Evolutionary conservation across 768 basidiomycete species (phyloP).

Genomic region (Exidia glandulosa): DNA sequence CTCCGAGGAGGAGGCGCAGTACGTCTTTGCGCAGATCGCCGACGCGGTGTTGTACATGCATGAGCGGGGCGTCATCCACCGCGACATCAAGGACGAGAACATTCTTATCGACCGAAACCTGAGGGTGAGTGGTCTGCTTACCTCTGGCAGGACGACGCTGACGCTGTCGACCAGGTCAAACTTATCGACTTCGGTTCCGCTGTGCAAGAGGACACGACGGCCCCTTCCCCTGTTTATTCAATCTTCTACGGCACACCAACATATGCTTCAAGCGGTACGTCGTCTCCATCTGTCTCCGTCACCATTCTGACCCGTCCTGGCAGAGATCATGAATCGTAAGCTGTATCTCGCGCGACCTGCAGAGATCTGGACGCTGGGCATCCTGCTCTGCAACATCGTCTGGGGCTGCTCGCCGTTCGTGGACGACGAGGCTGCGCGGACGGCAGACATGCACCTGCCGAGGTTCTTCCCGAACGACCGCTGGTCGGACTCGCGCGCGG

Average conservation of each 20-base stretch:
- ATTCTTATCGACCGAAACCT: slow-evolving; percentile 65
- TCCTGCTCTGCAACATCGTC: slow-evolving; percentile 87
- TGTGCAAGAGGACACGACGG: slow-evolving; percentile 52
- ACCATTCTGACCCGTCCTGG: too few relatives aligned
- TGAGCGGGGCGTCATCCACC: slow-evolving; percentile 75
- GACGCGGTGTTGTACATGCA: slow-evolving; percentile 77
- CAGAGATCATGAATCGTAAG: slow-evolving; percentile 83
- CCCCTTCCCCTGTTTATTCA: slow-evolving; percentile 55
- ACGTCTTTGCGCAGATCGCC: slow-evolving; percentile 80
- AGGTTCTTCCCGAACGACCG: slow-evolving; percentile 1
- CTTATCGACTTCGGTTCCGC: slow-evolving; percentile 95
- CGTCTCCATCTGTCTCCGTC: background rate
- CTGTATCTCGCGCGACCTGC: slow-evolving; percentile 88
- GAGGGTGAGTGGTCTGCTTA: slow-evolving; percentile 23
- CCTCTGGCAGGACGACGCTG: background rate
- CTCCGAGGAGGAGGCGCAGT: slow-evolving; percentile 64
- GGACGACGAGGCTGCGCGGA: slow-evolving; percentile 67
- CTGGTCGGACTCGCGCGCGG: slow-evolving; percentile 12
- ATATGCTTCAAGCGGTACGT: slow-evolving; percentile 53
- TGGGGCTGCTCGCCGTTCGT: slow-evolving; percentile 92
- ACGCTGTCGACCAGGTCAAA: slow-evolving; percentile 51
- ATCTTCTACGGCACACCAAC: slow-evolving; percentile 91
- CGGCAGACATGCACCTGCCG: slow-evolving; percentile 45
- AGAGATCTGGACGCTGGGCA: slow-evolving; percentile 93
- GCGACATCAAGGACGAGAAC: slow-evolving; percentile 98